Evolutionary conservation across 2,329 filamentous ascomycete genomes (phyloP).

Genomic region (Cladobotryum mycophilum): DNA sequence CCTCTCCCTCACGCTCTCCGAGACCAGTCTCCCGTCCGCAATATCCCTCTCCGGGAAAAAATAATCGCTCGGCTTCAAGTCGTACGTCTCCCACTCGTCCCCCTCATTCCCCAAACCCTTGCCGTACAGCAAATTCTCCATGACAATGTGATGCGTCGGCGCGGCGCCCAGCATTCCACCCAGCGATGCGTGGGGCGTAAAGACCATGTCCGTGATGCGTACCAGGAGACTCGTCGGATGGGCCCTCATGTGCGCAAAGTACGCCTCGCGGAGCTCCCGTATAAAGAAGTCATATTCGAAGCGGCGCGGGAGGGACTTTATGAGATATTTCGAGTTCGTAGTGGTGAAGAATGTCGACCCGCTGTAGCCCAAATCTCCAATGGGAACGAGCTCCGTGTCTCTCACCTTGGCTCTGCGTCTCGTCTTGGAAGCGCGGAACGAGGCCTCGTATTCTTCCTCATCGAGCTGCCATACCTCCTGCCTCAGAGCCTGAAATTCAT

Average conservation of each 20-base stretch:
- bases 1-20: slow-evolving; percentile 57
- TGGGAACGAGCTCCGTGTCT: slow-evolving; percentile 40
- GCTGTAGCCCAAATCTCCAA: slow-evolving; percentile 67
- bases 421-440: slow-evolving; percentile 22
- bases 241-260: slow-evolving; percentile 55
- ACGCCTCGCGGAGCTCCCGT: slow-evolving; percentile 58
- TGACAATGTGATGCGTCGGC: slow-evolving; percentile 67
- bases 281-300: slow-evolving; percentile 68
- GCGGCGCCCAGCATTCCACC: slow-evolving; percentile 54
- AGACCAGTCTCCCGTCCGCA: slow-evolving; percentile 55
- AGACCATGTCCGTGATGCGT: slow-evolving; percentile 65
- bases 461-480: slow-evolving; percentile 26
- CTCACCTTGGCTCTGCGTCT: slow-evolving; percentile 28
- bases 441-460: slow-evolving; percentile 33
- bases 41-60: slow-evolving; percentile 72
- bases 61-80: slow-evolving; percentile 67
- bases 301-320: slow-evolving; percentile 63
- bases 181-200: slow-evolving; percentile 48
- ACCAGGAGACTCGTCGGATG: slow-evolving; percentile 58
- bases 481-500: slow-evolving; percentile 24
- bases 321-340: slow-evolving; percentile 56
- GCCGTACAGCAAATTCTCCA: slow-evolving; percentile 68
- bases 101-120: slow-evolving; percentile 25
- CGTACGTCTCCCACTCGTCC: slow-evolving; percentile 60
- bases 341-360: slow-evolving; percentile 72